These are phyloP conservation scores for Suhomyces kunorum DNA, from an alignment of 1,139 yeast genomes.

Conservation along the genomic window DNA sequence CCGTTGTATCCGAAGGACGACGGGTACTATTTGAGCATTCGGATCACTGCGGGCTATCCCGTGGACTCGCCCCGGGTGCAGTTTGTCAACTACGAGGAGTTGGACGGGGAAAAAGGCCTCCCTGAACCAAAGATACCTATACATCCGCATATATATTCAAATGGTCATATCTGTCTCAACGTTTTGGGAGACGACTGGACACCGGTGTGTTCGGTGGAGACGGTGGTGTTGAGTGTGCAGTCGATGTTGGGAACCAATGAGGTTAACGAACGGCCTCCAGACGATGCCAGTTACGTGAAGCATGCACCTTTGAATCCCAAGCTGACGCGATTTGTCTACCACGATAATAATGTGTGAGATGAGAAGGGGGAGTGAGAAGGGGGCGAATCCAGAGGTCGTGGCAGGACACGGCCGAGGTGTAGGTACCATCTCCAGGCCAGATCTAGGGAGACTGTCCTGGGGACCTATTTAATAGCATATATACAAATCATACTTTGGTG, in stretches of 20 bases:
- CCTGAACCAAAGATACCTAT: slow-evolving; percentile 45
- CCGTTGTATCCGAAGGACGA: slow-evolving; percentile 35
- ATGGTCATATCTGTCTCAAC: slow-evolving; percentile 73
- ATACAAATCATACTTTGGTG: no score
- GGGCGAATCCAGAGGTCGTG: not conserved
- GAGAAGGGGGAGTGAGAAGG: not conserved
- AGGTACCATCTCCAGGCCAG: no score
- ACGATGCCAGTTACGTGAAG: slow-evolving; percentile 48
- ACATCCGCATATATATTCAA: slow-evolving; percentile 73
- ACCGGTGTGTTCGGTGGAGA: slow-evolving; percentile 61
- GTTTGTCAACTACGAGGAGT: slow-evolving; percentile 35
- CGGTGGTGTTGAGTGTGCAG: slow-evolving; percentile 60
- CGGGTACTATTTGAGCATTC: slow-evolving; percentile 34
- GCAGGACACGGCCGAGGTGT: not conserved
- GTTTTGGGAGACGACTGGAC: slow-evolving; percentile 71
- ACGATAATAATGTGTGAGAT: slow-evolving; percentile 48
- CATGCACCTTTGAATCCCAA: slow-evolving; percentile 62
- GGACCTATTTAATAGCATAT: no score
- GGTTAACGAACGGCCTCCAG: slow-evolving; percentile 52
- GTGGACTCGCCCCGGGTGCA: slow-evolving; percentile 64
- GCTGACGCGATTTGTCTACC: slow-evolving; percentile 49
- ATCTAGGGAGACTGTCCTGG: no score
- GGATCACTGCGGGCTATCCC: slow-evolving; percentile 55
- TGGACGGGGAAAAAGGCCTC: slow-evolving; percentile 17
- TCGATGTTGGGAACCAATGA: slow-evolving; percentile 61